Evolutionary conservation across 371 early-diverging fungal genomes (phyloP), one percentile per base, ranked within the genome.

Genomic region (Syncephalastrum sp.): DNA sequence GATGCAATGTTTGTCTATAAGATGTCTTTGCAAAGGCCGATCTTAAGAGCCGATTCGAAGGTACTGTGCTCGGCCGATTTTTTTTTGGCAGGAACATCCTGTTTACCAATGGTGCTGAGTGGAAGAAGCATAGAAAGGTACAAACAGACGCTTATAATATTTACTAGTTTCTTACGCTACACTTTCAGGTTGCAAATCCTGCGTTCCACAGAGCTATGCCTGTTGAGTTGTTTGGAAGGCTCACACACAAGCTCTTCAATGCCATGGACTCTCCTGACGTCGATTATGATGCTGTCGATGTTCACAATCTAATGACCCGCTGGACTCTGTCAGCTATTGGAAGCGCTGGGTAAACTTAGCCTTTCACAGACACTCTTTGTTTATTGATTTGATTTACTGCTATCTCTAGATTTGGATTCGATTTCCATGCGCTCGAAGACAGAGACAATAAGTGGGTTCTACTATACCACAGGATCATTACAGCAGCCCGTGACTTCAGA

Each of bases 241-340:
- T 57, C 15, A 52, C 69, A 1, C 13, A 41, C 7, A 42, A 53
- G 16, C 21, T 65, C 4, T 47, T 69, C 47, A 45, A 48, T 17
- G 27, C 53, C 23, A n/a, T 61, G 14, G 63, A 59, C 13, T 33
- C 38, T 42, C 47, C 47, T 14, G n/a, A 50, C 3, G 15, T 21
- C 42, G 17, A 47, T 12, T 7, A 27, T 16, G 5, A 47, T 38
- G 13, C 27, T 47, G 19, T 43, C 47, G 58, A 77, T 45, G 49
- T 68, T 3, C 24, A 51, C 16, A 58, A 64, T 41, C 21, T 70
- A 6, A 65, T 69, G 52, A 61, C 62, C 25, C 59, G 71, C 24
- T 64, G 52, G 16, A 69, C 75, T 6, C 44, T 78, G 7, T 75
- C 74, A 33, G 71, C 66, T 12, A 68, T 78, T 27, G 75, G 73